Evolutionary conservation across 2,329 filamentous ascomycete species (phyloP).

Genomic region (Aspergillus sp.): DNA sequence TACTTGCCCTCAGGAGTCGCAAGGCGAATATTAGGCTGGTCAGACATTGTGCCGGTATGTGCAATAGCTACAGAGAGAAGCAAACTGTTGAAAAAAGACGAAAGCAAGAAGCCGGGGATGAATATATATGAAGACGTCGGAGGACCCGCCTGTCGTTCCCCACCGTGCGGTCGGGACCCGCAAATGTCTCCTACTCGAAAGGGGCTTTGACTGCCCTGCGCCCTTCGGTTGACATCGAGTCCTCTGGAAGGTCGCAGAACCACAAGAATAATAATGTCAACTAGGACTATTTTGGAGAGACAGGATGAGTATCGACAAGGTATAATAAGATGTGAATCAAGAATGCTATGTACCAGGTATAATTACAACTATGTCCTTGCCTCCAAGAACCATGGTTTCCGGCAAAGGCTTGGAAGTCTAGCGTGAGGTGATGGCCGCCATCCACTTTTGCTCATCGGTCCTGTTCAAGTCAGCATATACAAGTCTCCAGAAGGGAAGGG

Average conservation of each 20-base stretch:
- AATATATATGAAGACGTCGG: neutral
- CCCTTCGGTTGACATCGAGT: neutral
- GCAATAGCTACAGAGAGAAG: neutral
- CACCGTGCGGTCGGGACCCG: neutral
- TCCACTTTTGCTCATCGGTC: slow-evolving; percentile 84
- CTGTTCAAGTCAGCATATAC: slow-evolving; percentile 38
- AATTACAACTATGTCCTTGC: slow-evolving; percentile 18
- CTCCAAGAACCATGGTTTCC: neutral
- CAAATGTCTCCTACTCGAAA: neutral
- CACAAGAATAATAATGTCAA: too few species aligned
- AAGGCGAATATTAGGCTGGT: slow-evolving; percentile 42
- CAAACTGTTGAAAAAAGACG: neutral
- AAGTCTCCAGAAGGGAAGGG: neutral
- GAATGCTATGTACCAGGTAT: slow-evolving; percentile 20
- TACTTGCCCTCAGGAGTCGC: slow-evolving; percentile 43
- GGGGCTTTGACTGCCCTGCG: neutral
- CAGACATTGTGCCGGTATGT: slow-evolving; percentile 31
- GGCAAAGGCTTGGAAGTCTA: slow-evolving; percentile 24
- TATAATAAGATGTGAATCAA: slow-evolving; percentile 16
- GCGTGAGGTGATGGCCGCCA: slow-evolving; percentile 66
- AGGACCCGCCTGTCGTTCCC: neutral
- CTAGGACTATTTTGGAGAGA: too few species aligned
- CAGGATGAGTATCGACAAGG: neutral
- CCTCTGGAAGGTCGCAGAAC: neutral
- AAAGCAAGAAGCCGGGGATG: neutral